Conservation (phyloP, 2,329 filamentous ascomycete genomes). For the Apiospora malaysiana region DNA sequence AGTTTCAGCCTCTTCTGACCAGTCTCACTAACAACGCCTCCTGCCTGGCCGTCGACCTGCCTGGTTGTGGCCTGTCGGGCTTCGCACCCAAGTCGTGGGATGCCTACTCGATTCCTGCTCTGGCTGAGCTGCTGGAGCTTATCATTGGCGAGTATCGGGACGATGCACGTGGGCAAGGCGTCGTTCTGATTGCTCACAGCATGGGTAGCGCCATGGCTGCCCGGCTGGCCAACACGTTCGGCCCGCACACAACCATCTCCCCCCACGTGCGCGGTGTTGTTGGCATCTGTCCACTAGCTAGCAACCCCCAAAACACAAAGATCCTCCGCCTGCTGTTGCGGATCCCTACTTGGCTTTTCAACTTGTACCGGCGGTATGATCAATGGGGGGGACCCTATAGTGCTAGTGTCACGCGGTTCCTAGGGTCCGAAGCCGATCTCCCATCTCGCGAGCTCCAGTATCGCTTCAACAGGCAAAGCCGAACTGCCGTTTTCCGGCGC, state of each 20-base stretch:
- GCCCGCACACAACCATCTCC: constrained; percentile 57
- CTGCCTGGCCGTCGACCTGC: constrained; percentile 87
- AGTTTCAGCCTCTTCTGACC: constrained; percentile 82
- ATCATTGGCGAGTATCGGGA: constrained; percentile 78
- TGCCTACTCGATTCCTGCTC: constrained; percentile 78
- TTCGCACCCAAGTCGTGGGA: constrained; percentile 75
- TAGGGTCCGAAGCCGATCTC: constrained; percentile 68
- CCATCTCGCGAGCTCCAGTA: constrained; percentile 72
- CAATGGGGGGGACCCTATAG: constrained; percentile 79
- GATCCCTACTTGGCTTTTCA: constrained; percentile 75
- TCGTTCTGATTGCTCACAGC: constrained; percentile 86
- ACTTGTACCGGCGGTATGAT: constrained; percentile 80
- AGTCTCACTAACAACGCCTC: constrained; percentile 84
- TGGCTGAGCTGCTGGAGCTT: constrained; percentile 75
- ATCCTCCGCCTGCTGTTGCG: constrained; percentile 64
- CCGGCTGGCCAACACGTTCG: constrained; percentile 63
- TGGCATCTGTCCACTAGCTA: constrained; percentile 79
- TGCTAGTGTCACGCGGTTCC: constrained; percentile 78
- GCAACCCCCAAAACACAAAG: constrained; percentile 59
- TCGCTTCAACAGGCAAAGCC: constrained; percentile 82
- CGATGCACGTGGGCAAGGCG: constrained; percentile 73
- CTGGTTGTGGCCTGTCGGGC: constrained; percentile 83
- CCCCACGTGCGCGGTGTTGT: constrained; percentile 76
- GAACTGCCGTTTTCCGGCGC: constrained; percentile 80
- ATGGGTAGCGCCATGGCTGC: constrained; percentile 85